Conservation (phyloP, 192 early-diverging fungal species). For the Coemansia sp. region DNA sequence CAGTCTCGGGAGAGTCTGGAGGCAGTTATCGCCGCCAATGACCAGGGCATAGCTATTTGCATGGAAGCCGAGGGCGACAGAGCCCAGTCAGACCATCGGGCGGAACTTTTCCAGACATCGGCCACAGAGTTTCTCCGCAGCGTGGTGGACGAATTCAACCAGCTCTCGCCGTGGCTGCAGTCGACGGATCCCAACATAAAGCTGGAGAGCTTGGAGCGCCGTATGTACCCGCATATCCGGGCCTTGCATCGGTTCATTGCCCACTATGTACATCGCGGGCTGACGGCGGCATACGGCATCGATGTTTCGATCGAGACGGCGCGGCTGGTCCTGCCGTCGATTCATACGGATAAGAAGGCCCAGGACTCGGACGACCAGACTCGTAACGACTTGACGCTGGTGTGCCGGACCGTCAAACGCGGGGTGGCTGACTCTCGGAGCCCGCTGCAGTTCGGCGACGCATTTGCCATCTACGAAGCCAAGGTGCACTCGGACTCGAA, state of each 20-base stretch:
- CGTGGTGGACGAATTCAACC: no score
- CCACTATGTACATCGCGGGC: neutral
- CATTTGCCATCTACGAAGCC: neutral
- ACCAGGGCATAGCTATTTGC: no score
- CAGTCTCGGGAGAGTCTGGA: no score
- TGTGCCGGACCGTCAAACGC: neutral
- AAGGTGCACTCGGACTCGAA: neutral
- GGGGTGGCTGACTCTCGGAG: neutral
- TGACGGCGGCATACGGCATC: neutral
- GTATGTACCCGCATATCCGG: neutral
- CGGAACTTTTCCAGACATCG: no score
- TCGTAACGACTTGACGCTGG: neutral
- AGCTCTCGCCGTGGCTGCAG: no score
- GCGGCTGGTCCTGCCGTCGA: neutral
- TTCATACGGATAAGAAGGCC: neutral
- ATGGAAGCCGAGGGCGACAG: no score
- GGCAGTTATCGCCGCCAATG: no score
- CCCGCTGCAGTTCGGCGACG: neutral
- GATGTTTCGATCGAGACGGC: neutral
- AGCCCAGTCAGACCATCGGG: no score
- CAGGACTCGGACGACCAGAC: neutral
- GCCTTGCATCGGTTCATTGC: neutral
- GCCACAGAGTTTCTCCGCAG: no score
- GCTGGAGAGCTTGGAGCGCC: no score
- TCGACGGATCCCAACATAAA: no score